Evolutionary conservation across 2,329 filamentous ascomycete species (phyloP).

Genomic region (Aspergillus phoenicis): DNA sequence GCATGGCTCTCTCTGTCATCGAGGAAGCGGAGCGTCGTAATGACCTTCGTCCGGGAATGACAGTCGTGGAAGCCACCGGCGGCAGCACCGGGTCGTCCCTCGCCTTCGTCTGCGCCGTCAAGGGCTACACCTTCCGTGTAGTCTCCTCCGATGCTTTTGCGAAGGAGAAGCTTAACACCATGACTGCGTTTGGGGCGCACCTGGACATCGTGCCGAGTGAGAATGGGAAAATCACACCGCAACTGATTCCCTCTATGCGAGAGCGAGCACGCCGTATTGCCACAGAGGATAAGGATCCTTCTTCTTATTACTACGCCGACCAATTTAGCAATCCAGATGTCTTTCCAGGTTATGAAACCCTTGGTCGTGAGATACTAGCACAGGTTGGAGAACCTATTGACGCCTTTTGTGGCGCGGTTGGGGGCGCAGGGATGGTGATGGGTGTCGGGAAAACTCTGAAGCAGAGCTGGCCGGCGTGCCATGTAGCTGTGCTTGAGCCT

Average conservation of each 20-base stretch:
- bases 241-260: conserved; percentile 15
- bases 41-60: conserved; percentile 87
- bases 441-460: conserved; percentile 16
- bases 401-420: conserved; percentile 19
- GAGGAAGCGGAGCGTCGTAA: conserved; percentile 84
- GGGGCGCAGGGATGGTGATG: conserved; percentile 19
- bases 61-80: conserved; percentile 88
- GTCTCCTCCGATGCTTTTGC: conserved; percentile 19
- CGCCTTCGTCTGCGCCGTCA: conserved; percentile 19
- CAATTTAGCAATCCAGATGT: conserved; percentile 20
- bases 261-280: conserved; percentile 6
- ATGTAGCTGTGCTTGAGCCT: conserved; percentile 17
- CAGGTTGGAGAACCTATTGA: conserved; percentile 17
- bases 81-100: conserved; percentile 67
- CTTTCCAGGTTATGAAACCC: conserved; percentile 12
- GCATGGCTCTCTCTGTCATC: conserved; percentile 89
- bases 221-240: conserved; percentile 8
- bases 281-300: neutral
- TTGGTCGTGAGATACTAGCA: conserved; percentile 17
- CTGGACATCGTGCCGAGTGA: conserved; percentile 17
- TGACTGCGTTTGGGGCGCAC: conserved; percentile 17
- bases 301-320: conserved; percentile 10
- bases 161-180: conserved; percentile 14
- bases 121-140: conserved; percentile 18
- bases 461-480: neutral